Evolutionary conservation across 2,329 filamentous ascomycete species (phyloP).

Genomic region (Cytospora mali): DNA sequence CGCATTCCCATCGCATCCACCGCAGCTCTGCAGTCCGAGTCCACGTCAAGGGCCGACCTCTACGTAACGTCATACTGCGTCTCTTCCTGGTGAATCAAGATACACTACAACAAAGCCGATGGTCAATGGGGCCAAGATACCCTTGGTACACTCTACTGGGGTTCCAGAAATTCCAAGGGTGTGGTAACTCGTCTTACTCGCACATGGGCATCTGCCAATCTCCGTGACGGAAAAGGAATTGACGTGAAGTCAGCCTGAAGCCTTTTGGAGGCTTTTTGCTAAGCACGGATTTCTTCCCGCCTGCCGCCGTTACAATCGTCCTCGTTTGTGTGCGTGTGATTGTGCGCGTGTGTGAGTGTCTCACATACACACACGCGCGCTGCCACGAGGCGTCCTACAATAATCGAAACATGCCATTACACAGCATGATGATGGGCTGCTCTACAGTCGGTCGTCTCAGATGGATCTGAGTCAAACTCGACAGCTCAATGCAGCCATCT

Average conservation of each 20-base stretch:
- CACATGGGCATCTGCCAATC: slow-evolving; percentile 5
- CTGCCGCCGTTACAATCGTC: background rate
- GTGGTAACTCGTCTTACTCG: slow-evolving; percentile 12
- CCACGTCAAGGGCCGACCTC: slow-evolving; percentile 19
- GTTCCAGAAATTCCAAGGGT: background rate
- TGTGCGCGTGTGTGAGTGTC: background rate
- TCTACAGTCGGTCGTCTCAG: slow-evolving; percentile 24
- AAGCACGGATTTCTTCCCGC: background rate
- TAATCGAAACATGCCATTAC: slow-evolving; percentile 19
- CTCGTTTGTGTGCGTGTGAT: background rate
- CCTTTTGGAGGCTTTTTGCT: background rate
- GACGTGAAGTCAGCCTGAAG: background rate
- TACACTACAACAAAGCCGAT: background rate
- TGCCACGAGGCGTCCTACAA: slow-evolving; percentile 26
- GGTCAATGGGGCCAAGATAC: background rate
- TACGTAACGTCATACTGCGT: slow-evolving; percentile 27
- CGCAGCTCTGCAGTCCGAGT: slow-evolving; percentile 24
- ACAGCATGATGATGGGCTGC: slow-evolving; percentile 15
- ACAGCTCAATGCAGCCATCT: slow-evolving; percentile 10
- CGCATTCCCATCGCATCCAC: background rate
- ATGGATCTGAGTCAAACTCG: slow-evolving; percentile 27
- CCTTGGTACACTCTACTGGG: background rate
- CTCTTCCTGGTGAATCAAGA: background rate
- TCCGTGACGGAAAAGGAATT: background rate
- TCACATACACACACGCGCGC: background rate